Evolutionary conservation across 176 grass and related monocot genomes (phyloP), one percentile per base, ranked within the genome.

Genomic region (Elaeis guineensis): DNA sequence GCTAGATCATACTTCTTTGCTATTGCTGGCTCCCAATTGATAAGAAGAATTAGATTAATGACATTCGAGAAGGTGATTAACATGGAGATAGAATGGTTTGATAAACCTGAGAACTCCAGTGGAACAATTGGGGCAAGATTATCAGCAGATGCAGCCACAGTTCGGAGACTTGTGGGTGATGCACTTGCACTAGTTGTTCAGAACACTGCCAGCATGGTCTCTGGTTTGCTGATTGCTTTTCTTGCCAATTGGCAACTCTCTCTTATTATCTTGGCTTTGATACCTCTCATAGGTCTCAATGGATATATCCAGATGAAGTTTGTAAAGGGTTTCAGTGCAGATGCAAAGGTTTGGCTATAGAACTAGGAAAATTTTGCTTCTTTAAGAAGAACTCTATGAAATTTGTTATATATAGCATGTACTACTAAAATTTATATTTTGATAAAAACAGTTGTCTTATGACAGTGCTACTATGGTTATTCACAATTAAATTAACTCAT

Each of bases 281-380:
- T 95, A 77, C 90, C 90, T 24, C 90, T 95, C 57, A 83, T 95
- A 65, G 90, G 82, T 22, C 54, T 95, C 50, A 95, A 89, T 75
- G 90, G 90, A 78, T 95, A 74, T 70, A 82, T 95, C 49, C 90
- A 95, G 66, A 75, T 95, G 82, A 89, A 95, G 61, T 95, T 95
- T 66, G 72, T 89, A 30, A 73, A 78, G 57, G 90, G 90, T 72
- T 95, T 95, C 65, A 95, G 85, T 63, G 76, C 85, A 35, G 90
- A 95, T 85, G 81, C 90, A 30, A 95, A 89, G 90, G 90, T 95
- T 54, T 17, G 59, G 3, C 15, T 54, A 50, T 6, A 3, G 14
- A 35, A 19, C 18, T 51, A 20, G 29, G 35, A 44, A 44, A 44
- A 44, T 12, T 44, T 12, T 44, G 1, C 35, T 44, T 44, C 35